Conservation (phyloP, 208 protist species). For the Crithidia expoeki region DNA sequence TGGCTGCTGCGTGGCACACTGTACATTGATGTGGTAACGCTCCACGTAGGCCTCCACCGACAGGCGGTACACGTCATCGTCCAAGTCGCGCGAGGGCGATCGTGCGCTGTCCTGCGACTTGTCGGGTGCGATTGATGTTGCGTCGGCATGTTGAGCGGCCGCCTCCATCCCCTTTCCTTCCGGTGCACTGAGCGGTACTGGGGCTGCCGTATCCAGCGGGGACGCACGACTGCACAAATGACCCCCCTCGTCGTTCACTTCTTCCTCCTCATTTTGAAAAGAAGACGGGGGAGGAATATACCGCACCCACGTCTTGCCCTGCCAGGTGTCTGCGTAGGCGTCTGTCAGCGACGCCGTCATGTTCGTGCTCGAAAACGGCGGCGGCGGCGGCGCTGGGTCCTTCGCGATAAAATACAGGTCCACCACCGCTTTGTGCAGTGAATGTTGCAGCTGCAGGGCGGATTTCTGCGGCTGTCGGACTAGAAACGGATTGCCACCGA, state of each 20-base stretch:
- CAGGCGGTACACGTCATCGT: constrained; percentile 3
- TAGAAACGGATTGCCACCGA: constrained; percentile 64
- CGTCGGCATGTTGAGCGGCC: background rate
- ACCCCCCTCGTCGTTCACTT: constrained; percentile 11
- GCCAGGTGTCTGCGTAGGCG: constrained; percentile 17
- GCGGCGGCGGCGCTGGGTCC: background rate
- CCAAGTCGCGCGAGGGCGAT: too few species aligned
- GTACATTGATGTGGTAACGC: constrained; percentile 20
- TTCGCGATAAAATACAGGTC: constrained; percentile 57
- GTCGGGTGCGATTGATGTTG: background rate
- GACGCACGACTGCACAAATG: background rate
- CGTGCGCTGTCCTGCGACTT: background rate
- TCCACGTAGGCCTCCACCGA: constrained; percentile 20
- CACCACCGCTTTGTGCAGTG: constrained; percentile 63
- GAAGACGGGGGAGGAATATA: constrained; percentile 18
- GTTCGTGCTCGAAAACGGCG: background rate
- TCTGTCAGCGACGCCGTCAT: background rate
- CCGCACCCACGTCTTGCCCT: constrained; percentile 24
- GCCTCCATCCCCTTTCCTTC: background rate
- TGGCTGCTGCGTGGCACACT: constrained; percentile 4
- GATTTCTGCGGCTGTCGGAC: constrained; percentile 27
- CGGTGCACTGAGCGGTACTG: background rate
- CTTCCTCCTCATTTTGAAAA: background rate
- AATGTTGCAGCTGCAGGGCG: constrained; percentile 26
- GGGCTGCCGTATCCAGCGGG: constrained; percentile 2